phyloP scores from a whole-genome alignment of 352 stramenopile species.

The Phytophthora meadii region DNA sequence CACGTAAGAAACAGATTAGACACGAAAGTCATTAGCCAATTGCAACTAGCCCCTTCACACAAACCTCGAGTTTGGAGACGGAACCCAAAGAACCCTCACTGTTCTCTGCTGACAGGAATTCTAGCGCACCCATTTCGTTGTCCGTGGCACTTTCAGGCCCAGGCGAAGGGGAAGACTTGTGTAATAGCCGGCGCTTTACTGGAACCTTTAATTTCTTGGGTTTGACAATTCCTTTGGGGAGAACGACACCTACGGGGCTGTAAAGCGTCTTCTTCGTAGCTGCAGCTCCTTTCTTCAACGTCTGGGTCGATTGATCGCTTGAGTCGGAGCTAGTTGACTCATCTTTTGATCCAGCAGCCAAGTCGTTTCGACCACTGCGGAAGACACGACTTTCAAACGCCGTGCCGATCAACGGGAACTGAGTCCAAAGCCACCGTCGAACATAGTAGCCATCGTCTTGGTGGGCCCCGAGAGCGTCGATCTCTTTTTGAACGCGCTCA shows the following conservation, averaged over 20 bases:
- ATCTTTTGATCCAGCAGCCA: slow-evolving; percentile 10
- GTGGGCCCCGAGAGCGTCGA: slow-evolving; percentile 71
- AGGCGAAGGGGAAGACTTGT: slow-evolving; percentile 13
- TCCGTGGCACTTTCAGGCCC: slow-evolving; percentile 34
- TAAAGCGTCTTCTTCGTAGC: slow-evolving; percentile 14
- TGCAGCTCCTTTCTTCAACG: slow-evolving; percentile 17
- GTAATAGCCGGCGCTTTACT: slow-evolving; percentile 18
- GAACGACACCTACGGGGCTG: slow-evolving; percentile 11
- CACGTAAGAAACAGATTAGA: slow-evolving; percentile 46
- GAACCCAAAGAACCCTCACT: slow-evolving; percentile 59
- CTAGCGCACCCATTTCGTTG: slow-evolving; percentile 59
- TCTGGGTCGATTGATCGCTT: slow-evolving; percentile 4
- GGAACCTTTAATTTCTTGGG: slow-evolving; percentile 20
- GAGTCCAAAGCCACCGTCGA: slow-evolving; percentile 83
- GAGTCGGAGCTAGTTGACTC: slow-evolving; percentile 3
- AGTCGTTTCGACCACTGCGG: slow-evolving; percentile 29
- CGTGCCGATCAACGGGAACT: slow-evolving; percentile 84
- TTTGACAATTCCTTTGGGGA: slow-evolving; percentile 32
- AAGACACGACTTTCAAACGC: slow-evolving; percentile 80
- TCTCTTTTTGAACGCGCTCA: slow-evolving; percentile 61
- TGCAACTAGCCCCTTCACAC: not conserved
- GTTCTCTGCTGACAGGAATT: slow-evolving; percentile 69
- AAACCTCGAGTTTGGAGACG: slow-evolving; percentile 65
- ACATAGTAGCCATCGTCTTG: slow-evolving; percentile 79
- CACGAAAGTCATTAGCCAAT: not conserved